phyloP scores from a whole-genome alignment of 371 early-diverging fungal genomes.

The Encephalitozoon intestinalis region DNA sequence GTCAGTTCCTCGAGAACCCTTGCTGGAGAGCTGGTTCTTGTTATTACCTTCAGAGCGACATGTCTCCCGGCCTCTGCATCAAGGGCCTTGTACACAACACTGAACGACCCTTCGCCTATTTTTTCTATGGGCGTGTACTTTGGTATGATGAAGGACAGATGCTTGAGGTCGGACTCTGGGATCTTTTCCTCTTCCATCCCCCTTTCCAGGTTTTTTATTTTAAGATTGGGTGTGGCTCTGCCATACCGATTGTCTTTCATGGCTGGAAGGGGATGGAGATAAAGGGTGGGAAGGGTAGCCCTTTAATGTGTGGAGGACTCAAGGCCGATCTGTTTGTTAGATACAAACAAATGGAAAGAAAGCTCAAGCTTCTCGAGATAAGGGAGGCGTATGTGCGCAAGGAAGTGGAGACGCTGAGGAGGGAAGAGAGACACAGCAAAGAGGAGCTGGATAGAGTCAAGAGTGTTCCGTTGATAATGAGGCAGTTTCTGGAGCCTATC shows the following conservation, averaged over 20 bases:
- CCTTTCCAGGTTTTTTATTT: conserved; percentile 9
- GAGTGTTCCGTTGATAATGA: conserved; percentile 94
- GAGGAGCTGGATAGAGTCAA: conserved; percentile 96
- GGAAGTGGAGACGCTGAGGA: conserved; percentile 85
- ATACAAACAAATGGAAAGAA: conserved; percentile 47
- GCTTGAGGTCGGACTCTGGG: neutral
- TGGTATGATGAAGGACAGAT: neutral
- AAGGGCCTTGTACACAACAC: conserved; percentile 81
- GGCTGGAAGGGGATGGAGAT: neutral
- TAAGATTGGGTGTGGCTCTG: neutral
- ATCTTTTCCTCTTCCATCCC: neutral
- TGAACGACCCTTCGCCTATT: conserved; percentile 71
- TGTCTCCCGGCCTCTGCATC: conserved; percentile 60
- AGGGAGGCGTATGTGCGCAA: conserved; percentile 98
- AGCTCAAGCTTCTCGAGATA: conserved; percentile 78
- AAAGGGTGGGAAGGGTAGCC: neutral
- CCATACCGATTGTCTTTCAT: too few species aligned
- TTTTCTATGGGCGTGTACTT: conserved; percentile 28
- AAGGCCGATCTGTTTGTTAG: conserved; percentile 9
- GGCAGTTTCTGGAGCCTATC: conserved; percentile 95
- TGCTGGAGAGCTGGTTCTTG: conserved; percentile 71
- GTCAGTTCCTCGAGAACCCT: conserved; percentile 78
- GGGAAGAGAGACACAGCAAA: conserved; percentile 74
- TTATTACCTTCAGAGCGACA: conserved; percentile 83
- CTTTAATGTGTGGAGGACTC: neutral